These are phyloP conservation scores for Sophora flavescens DNA, from an alignment of 306 rosid genomes.

Conservation along the genomic window DNA sequence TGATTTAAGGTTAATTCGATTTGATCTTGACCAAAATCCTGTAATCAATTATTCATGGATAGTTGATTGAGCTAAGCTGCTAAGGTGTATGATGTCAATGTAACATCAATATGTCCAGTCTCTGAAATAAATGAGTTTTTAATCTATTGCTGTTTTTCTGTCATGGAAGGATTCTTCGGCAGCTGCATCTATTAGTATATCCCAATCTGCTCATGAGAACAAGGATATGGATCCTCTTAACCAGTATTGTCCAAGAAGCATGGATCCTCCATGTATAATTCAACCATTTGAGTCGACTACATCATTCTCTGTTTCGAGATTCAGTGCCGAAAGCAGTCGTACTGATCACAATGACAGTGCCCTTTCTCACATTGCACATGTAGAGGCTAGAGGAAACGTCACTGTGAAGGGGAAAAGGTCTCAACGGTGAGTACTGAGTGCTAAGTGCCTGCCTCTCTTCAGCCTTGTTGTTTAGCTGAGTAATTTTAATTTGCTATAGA, in stretches of 20 bases:
- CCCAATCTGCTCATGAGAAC: slow-evolving; percentile 45
- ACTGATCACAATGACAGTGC: slow-evolving; percentile 49
- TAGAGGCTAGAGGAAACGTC: slow-evolving; percentile 48
- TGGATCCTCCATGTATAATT: slow-evolving; percentile 45
- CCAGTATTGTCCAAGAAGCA: slow-evolving; percentile 42
- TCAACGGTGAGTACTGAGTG: slow-evolving; percentile 55
- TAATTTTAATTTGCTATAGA: not conserved
- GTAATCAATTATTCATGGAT: slow-evolving; percentile 15
- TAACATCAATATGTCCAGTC: slow-evolving; percentile 17
- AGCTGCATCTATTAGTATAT: slow-evolving; percentile 50
- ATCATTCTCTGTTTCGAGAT: slow-evolving; percentile 57
- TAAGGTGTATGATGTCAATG: slow-evolving; percentile 34
- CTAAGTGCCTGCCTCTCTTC: slow-evolving; percentile 27
- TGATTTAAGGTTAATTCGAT: slow-evolving; percentile 31
- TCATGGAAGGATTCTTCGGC: slow-evolving; percentile 67
- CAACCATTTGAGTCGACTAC: slow-evolving; percentile 52
- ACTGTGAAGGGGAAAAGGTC: slow-evolving; percentile 51
- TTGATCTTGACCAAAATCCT: slow-evolving; percentile 26
- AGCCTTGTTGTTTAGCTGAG: slow-evolving; percentile 19
- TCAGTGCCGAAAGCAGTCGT: slow-evolving; percentile 47
- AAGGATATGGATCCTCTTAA: slow-evolving; percentile 42
- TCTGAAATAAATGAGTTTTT: slow-evolving; percentile 14
- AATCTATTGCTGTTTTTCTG: slow-evolving; percentile 41
- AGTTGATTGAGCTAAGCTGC: slow-evolving; percentile 18
- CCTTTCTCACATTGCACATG: slow-evolving; percentile 46